Evolutionary conservation across 2,329 filamentous ascomycete genomes (phyloP).

Genomic region (Onygenales sp.): DNA sequence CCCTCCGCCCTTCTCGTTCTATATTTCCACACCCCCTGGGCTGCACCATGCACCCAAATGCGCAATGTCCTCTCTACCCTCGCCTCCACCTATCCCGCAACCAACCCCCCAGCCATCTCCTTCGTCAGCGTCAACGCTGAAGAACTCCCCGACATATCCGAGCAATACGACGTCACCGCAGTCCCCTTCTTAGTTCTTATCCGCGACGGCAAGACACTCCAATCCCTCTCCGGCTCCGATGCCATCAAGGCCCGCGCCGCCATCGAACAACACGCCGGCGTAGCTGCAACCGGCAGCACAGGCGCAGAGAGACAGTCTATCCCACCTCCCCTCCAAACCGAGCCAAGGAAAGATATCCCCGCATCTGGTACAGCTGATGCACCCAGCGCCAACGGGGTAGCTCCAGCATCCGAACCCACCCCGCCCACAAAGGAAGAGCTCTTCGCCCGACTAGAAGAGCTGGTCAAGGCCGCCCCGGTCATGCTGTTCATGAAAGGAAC

Average conservation of each 20-base stretch:
- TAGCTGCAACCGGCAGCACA: constrained; percentile 21
- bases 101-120: constrained; percentile 56
- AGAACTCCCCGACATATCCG: constrained; percentile 82
- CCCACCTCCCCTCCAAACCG: constrained; percentile 30
- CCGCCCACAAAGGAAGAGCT: constrained; percentile 71
- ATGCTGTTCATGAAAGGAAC: constrained; percentile 99
- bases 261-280: constrained; percentile 70
- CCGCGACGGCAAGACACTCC: constrained; percentile 63
- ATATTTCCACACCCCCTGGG: constrained; percentile 96
- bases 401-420: constrained; percentile 18
- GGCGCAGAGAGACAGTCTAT: constrained; percentile 26
- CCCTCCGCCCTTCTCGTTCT: constrained; percentile 66
- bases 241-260: constrained; percentile 73
- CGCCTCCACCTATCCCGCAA: constrained; percentile 70
- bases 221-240: constrained; percentile 84
- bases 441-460: constrained; percentile 65
- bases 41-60: constrained; percentile 93
- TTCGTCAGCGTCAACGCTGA: constrained; percentile 94
- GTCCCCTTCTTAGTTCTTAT: constrained; percentile 87
- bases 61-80: constrained; percentile 74
- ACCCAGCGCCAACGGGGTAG: constrained; percentile 22
- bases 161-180: constrained; percentile 86
- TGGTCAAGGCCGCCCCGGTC: constrained; percentile 90
- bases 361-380: constrained; percentile 17
- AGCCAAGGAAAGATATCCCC: constrained; percentile 24